phyloP scores from a whole-genome alignment of 208 protist species.

The Crithidia thermophila region DNA sequence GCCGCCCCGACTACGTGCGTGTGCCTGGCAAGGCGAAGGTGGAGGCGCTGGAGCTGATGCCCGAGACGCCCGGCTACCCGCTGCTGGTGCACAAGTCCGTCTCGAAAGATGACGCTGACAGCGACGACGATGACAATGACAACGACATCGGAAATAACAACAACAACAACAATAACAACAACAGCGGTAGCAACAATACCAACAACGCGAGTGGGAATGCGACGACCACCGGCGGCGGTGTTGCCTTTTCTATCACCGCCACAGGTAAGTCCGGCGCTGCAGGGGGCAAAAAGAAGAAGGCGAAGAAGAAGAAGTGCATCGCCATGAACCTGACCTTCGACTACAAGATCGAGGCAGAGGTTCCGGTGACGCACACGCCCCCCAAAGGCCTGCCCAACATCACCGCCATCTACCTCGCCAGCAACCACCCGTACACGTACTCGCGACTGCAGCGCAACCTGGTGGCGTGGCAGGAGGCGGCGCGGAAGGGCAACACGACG shows the following conservation, averaged over 20 bases:
- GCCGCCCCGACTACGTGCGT: slow-evolving; percentile 64
- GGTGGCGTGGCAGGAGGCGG: slow-evolving; percentile 51
- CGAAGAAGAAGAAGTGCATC: slow-evolving; percentile 56
- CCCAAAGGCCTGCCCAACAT: slow-evolving; percentile 58
- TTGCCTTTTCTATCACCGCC: slow-evolving; percentile 23
- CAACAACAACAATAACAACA: background rate
- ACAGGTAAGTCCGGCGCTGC: slow-evolving; percentile 22
- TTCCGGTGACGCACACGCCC: slow-evolving; percentile 40
- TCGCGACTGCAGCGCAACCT: slow-evolving; percentile 69
- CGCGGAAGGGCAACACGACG: slow-evolving; percentile 19
- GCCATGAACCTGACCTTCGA: slow-evolving; percentile 88
- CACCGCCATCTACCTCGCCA: slow-evolving; percentile 86
- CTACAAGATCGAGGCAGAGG: slow-evolving; percentile 69
- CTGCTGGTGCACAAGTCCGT: slow-evolving; percentile 53
- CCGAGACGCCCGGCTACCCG: slow-evolving; percentile 79
- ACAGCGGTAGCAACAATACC: background rate
- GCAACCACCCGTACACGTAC: slow-evolving; percentile 93
- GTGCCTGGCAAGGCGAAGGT: slow-evolving; percentile 66
- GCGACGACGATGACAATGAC: slow-evolving; percentile 35
- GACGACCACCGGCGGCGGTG: slow-evolving; percentile 23
- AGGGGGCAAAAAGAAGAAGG: slow-evolving; percentile 41
- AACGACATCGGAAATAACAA: slow-evolving; percentile 29
- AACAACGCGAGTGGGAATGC: background rate
- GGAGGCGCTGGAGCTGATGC: slow-evolving; percentile 65
- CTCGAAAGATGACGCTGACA: slow-evolving; percentile 18